phyloP scores from a whole-genome alignment of 306 rosid genomes.

The Fagus crenata region DNA sequence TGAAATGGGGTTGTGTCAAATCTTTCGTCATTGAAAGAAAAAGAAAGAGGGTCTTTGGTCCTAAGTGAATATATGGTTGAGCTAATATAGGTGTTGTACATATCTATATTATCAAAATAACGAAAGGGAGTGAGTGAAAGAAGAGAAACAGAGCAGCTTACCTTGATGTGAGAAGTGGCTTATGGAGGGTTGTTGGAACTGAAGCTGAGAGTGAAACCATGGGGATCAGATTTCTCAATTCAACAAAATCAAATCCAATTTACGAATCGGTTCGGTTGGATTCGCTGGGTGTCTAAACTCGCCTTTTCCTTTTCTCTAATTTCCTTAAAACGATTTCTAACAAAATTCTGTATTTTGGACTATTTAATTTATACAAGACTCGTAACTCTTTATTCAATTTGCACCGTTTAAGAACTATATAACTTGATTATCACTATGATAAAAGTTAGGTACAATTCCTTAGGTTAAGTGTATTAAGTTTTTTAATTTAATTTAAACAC shows the following conservation, averaged over 20 bases:
- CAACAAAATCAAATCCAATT: background rate
- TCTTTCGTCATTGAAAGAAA: conserved; percentile 61
- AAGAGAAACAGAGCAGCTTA: conserved; percentile 7
- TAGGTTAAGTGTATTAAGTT: too few relatives aligned
- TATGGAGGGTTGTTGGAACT: conserved; percentile 24
- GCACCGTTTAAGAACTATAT: too few relatives aligned
- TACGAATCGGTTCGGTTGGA: background rate
- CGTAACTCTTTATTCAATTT: too few relatives aligned
- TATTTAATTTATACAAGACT: too few relatives aligned
- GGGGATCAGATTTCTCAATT: conserved; percentile 25
- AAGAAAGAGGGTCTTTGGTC: conserved; percentile 51
- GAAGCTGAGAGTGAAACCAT: conserved; percentile 31
- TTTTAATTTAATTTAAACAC: too few relatives aligned
- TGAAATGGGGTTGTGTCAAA: conserved; percentile 50
- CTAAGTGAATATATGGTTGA: conserved; percentile 56
- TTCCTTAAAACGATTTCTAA: too few relatives aligned
- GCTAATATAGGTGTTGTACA: conserved; percentile 59
- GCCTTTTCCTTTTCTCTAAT: too few relatives aligned
- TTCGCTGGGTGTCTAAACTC: too few relatives aligned
- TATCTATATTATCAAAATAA: conserved; percentile 15
- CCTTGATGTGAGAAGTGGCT: conserved; percentile 39
- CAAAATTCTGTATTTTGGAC: too few relatives aligned
- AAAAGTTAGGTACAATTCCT: too few relatives aligned
- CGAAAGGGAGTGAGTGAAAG: conserved; percentile 9
- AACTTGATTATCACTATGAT: too few relatives aligned